Conservation (phyloP, 2,329 filamentous ascomycete genomes). For the Ascochyta pisi region DNA sequence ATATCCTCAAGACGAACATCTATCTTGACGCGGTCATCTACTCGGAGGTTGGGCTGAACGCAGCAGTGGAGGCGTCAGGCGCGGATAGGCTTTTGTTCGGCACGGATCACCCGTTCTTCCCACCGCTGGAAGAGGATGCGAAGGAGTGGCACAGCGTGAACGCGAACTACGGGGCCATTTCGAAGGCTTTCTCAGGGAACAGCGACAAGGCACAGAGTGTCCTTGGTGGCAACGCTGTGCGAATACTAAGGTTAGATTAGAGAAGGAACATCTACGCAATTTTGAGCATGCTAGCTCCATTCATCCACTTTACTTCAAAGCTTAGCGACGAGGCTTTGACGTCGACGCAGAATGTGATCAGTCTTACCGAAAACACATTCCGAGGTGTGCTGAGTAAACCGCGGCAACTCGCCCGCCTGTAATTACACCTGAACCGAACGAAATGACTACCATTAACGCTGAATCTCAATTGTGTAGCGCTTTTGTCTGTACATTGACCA, state of each 20-base stretch:
- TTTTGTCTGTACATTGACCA: too few relatives aligned
- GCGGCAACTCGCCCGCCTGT: too few relatives aligned
- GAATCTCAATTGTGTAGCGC: too few relatives aligned
- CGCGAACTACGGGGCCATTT: slow-evolving; percentile 64
- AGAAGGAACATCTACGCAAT: not conserved
- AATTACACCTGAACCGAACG: too few relatives aligned
- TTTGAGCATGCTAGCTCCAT: too few relatives aligned
- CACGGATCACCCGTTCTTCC: slow-evolving; percentile 85
- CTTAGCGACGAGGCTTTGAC: too few relatives aligned
- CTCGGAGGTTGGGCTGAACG: slow-evolving; percentile 74
- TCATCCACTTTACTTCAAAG: too few relatives aligned
- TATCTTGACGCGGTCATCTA: slow-evolving; percentile 90
- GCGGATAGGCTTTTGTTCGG: slow-evolving; percentile 77
- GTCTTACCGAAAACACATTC: too few relatives aligned
- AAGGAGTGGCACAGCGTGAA: slow-evolving; percentile 74
- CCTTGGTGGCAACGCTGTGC: slow-evolving; percentile 66
- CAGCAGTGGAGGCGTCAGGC: slow-evolving; percentile 72
- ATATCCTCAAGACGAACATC: slow-evolving; percentile 74
- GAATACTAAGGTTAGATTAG: slow-evolving; percentile 53
- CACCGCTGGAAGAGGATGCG: slow-evolving; percentile 70
- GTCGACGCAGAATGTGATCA: too few relatives aligned
- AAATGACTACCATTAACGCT: too few relatives aligned
- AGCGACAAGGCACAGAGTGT: slow-evolving; percentile 59
- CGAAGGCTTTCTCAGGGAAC: slow-evolving; percentile 56
- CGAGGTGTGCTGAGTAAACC: too few relatives aligned